Evolutionary conservation across 331 rosid species (phyloP), one percentile per base, ranked within the genome.

Genomic region (Saraca asoca): DNA sequence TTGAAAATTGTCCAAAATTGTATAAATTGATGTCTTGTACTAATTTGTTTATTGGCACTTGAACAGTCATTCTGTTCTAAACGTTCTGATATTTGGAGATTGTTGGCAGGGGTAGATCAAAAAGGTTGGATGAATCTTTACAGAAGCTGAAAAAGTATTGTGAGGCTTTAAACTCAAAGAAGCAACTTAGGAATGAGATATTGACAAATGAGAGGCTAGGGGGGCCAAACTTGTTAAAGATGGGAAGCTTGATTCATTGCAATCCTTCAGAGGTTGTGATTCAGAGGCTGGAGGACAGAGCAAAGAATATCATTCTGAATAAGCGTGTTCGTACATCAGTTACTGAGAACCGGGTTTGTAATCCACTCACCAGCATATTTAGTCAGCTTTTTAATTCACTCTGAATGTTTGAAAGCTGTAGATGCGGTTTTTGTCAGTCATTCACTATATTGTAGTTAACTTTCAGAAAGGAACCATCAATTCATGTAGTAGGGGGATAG

Each of bases 301-400:
- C 85, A 60, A 92, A 82, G 75, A 85, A 82, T 66, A 73, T 45
- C 16, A 59, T 79, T 77, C 85, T 79, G 61, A 89, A 79, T 70
- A 89, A 83, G 88, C 85, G 91, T 42, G 83, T 76, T 60, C 89
- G 89, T 45, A 82, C 93, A 45, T 81, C 96, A 19, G 78, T 79
- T 71, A 71, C 86, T 18, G 93, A 85, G 77, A 72, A 72, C 50
- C 79, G 82, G 91, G 95, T 92, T 53, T 68, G 91, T 83, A 35
- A 60, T 49, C 31, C 3, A 24, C 31, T 24, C 31, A 24, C 3
- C 49, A 18, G 45, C 41, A 58, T 45, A 58, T 58, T 66, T 44
- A 62, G 41, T 45, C 12, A 24, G 12, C 20, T 67, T 57, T 15
- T 51, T 59, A 19, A 29, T 60, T 51, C 51, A 20, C 5, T 20